Evolutionary conservation across 2,329 filamentous ascomycete genomes (phyloP).

Genomic region (Talaromyces amestolkiae): DNA sequence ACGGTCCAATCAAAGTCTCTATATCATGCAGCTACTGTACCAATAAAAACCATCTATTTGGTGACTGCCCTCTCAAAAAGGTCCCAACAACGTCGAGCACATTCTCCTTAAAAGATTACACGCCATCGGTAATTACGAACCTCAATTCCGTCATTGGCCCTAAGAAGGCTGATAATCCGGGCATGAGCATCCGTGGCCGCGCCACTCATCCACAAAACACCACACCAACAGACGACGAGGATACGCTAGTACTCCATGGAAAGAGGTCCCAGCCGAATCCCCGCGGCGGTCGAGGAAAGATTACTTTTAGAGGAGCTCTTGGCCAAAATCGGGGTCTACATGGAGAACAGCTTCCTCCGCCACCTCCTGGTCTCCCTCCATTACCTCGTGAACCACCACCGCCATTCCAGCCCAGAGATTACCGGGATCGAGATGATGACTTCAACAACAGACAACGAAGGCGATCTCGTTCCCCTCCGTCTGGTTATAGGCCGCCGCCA

Average conservation of each 20-base stretch:
- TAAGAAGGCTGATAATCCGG: constrained; percentile 16
- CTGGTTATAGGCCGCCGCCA: constrained; percentile 5
- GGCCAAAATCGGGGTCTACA: constrained; percentile 30
- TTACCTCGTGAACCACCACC: constrained; percentile 17
- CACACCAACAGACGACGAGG: constrained; percentile 38
- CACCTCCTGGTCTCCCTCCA: constrained; percentile 13
- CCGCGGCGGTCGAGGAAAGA: constrained; percentile 31
- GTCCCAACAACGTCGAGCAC: constrained; percentile 33
- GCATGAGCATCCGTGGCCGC: constrained; percentile 38
- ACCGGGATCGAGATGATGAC: constrained; percentile 31
- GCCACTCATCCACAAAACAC: constrained; percentile 31
- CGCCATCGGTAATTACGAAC: constrained; percentile 40
- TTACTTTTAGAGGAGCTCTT: constrained; percentile 35
- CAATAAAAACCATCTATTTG: constrained; percentile 44
- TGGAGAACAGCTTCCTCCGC: constrained; percentile 16
- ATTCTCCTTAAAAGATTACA: constrained; percentile 41
- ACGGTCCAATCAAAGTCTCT: constrained; percentile 38
- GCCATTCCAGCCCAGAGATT: constrained; percentile 17
- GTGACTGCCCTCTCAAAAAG: constrained; percentile 41
- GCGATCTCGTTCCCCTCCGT: constrained; percentile 33
- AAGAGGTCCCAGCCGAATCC: constrained; percentile 13
- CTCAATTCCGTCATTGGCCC: constrained; percentile 30
- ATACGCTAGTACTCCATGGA: constrained; percentile 28
- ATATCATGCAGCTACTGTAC: constrained; percentile 46
- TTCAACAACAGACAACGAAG: constrained; percentile 26